phyloP scores from a whole-genome alignment of 129 eudicot genomes.

The Helianthus tuberosus region DNA sequence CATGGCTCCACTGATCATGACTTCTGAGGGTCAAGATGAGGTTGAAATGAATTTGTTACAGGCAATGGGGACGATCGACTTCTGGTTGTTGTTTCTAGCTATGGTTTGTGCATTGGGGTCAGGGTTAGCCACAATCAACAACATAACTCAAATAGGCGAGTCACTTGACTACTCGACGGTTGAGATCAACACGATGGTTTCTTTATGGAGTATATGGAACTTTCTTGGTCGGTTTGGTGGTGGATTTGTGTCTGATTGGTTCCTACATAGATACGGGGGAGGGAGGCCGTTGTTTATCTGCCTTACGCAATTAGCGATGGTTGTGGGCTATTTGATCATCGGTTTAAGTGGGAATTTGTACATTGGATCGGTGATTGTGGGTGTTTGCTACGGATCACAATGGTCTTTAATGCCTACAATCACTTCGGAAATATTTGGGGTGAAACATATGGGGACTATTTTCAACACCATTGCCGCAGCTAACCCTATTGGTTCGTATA shows the following conservation, averaged over 20 bases:
- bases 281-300: constrained; percentile 70
- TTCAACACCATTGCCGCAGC: constrained; percentile 85
- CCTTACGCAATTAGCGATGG: constrained; percentile 65
- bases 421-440: constrained; percentile 84
- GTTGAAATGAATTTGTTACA: constrained; percentile 59
- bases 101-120: constrained; percentile 93
- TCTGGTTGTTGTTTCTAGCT: constrained; percentile 78
- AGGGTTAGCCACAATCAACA: constrained; percentile 83
- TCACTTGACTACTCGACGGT: constrained; percentile 61
- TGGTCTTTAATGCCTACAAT: constrained; percentile 98
- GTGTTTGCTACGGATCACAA: constrained; percentile 83
- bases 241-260: constrained; percentile 72
- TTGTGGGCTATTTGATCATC: constrained; percentile 63
- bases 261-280: constrained; percentile 62
- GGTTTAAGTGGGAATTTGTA: constrained; percentile 84
- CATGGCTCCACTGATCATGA: constrained; percentile 39
- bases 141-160: constrained; percentile 77
- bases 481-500: constrained; percentile 42
- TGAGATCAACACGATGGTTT: constrained; percentile 63
- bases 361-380: constrained; percentile 71
- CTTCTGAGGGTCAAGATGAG: constrained; percentile 6
- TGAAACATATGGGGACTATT: constrained; percentile 83
- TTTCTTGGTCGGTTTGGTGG: constrained; percentile 90
- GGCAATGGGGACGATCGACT: constrained; percentile 60
- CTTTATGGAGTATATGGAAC: constrained; percentile 96